A percentile compares a stretch with the other conserved stretches of the same genome.
These are phyloP conservation scores for Fusarium sp. DNA, from an alignment of 2,329 filamentous ascomycete species.

Conservation along the genomic window DNA sequence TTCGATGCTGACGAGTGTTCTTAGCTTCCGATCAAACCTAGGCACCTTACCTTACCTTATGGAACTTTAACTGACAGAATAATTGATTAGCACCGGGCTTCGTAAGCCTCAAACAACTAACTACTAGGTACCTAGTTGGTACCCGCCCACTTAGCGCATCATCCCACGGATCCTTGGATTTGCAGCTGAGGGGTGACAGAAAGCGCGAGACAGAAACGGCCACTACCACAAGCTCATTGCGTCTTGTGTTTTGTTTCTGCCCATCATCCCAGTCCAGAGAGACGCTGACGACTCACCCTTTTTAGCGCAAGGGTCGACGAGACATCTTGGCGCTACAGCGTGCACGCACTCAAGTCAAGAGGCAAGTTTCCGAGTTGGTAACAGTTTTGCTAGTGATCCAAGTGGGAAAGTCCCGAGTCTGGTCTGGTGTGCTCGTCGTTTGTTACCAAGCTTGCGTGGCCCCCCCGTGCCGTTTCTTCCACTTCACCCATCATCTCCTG, in stretches of 20 bases:
- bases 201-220: constrained; percentile 16
- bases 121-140: background rate
- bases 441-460: constrained; percentile 34
- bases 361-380: constrained; percentile 12
- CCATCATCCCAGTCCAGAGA: background rate
- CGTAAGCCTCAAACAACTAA: constrained; percentile 8
- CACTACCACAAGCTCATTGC: background rate
- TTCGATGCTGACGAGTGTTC: background rate
- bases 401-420: constrained; percentile 33
- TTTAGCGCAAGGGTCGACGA: constrained; percentile 29
- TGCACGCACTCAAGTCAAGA: constrained; percentile 2
- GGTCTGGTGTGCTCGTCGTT: constrained; percentile 3
- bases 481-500: constrained; percentile 27
- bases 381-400: constrained; percentile 9
- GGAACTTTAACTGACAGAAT: background rate
- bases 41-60: background rate
- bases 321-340: constrained; percentile 30
- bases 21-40: background rate
- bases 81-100: constrained; percentile 13
- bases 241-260: constrained; percentile 4
- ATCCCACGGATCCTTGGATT: background rate
- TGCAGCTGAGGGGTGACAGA: constrained; percentile 4
- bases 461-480: constrained; percentile 36
- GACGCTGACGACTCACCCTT: constrained; percentile 26
- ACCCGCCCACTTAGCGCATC: constrained; percentile 1